phyloP scores from a whole-genome alignment of 305 asterid species.

The Monarda citriodora region DNA sequence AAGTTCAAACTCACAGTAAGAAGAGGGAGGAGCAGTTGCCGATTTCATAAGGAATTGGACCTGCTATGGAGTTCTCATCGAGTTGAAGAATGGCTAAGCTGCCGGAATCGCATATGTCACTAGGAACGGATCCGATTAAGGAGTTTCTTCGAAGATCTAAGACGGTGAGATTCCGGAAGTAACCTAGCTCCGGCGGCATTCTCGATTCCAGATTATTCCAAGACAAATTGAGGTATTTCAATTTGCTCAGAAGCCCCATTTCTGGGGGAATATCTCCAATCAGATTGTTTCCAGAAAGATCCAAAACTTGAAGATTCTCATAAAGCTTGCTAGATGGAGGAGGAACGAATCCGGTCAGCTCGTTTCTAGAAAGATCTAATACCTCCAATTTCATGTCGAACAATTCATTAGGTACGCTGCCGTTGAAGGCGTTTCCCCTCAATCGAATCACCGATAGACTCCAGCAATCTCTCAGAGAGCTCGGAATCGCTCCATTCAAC shows the following conservation, averaged over 20 bases:
- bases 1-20: constrained; percentile 63
- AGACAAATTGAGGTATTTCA: constrained; percentile 78
- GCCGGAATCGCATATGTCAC: constrained; percentile 84
- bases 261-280: constrained; percentile 81
- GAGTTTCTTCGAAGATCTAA: constrained; percentile 71
- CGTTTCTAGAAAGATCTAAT: constrained; percentile 75
- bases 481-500: constrained; percentile 60
- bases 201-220: constrained; percentile 78
- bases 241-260: constrained; percentile 72
- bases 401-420: constrained; percentile 58
- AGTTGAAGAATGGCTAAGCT: constrained; percentile 90
- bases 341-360: constrained; percentile 64
- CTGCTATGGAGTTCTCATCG: constrained; percentile 82
- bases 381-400: constrained; percentile 73
- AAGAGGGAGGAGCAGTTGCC: constrained; percentile 90
- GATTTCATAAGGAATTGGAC: constrained; percentile 73
- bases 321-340: constrained; percentile 54
- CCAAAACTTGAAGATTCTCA: constrained; percentile 61
- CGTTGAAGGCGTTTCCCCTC: constrained; percentile 57
- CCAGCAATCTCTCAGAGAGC: constrained; percentile 38
- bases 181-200: constrained; percentile 80
- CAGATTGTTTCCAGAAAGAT: constrained; percentile 73
- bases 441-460: constrained; percentile 50
- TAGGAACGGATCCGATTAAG: constrained; percentile 70
- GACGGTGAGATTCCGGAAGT: constrained; percentile 66